Base-by-base conservation (phyloP, 2,329 filamentous ascomycete species). In the Calonectria henricotiae region DNA sequence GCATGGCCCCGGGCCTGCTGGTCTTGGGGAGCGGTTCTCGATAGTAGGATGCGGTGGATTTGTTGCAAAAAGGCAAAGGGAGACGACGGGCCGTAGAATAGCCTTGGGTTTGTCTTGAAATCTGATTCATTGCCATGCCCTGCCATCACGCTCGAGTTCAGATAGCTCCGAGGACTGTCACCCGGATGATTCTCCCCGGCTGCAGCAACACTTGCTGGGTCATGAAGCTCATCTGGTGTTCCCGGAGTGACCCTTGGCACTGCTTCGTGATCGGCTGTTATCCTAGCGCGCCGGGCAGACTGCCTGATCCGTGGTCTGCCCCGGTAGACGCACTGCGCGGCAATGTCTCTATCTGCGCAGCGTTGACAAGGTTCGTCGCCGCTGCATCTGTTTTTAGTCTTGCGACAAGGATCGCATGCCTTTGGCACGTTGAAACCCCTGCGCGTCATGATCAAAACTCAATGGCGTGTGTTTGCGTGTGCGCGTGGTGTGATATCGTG, bases 391-490 rank as follows among this genome's bases (percentile, higher is more conserved):
- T 30, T 51, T 32, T 51, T 51, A 25, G 47, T 32, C 47, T n/a
- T 51, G 27, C 47, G 47, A 13, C 47, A 51, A 51, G 47, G 47
- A 7, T 51, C 47, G 47, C 47, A 51, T n/a, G 47, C 47, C 17
- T 51, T 51, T 27, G 47, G 47, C 12, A 51, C 27, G 47, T 51
- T 51, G 23, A 51, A 51, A 51, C 47, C 47, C 47, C 27, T 51
- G 13, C 47, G 47, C 25, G n/a, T 9, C 47, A 51, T 51, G n/a
- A 37, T 37, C 35, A 37, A 37, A 37, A 37, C 35, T 37, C 35
- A 37, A 37, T 46, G 23, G n/a, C 11, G 7, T 46, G 4, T 20
- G 41, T 43, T 15, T 15, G 17, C 13, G 13, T 17, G 41, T 15
- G 41, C n/a, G 12, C 17, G 41, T 43, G 17, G n/a, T 43, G 43